Evolutionary conservation across 2,329 filamentous ascomycete species (phyloP).

Genomic region (Pseudogymnoascus sp.): DNA sequence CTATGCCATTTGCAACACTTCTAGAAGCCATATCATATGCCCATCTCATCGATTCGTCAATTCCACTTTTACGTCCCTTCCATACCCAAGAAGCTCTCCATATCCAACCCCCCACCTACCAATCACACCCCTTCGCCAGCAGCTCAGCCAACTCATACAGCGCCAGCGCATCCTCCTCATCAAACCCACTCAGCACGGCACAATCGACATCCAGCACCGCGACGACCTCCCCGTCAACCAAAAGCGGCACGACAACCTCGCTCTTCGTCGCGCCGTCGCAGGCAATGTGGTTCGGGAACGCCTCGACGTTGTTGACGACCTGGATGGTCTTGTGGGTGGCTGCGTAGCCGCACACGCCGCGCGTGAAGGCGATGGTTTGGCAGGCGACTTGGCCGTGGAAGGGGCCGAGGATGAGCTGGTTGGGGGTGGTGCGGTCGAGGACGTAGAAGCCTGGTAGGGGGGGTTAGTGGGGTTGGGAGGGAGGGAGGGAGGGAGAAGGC

Average conservation of each 20-base stretch:
- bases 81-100: not conserved
- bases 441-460: conserved; percentile 64
- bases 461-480: not conserved
- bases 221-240: conserved; percentile 38
- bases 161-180: conserved; percentile 56
- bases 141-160: conserved; percentile 60
- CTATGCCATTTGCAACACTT: not conserved
- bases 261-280: conserved; percentile 70
- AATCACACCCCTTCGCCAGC: conserved; percentile 57
- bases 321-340: conserved; percentile 56
- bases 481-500: conserved; percentile 11
- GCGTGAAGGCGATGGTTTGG: conserved; percentile 66
- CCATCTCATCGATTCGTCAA: not conserved
- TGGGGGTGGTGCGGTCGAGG: conserved; percentile 39
- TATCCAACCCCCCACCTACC: conserved; percentile 34
- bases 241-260: conserved; percentile 74
- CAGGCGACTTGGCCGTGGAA: conserved; percentile 78
- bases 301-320: conserved; percentile 62
- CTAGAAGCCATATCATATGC: not conserved
- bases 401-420: conserved; percentile 65
- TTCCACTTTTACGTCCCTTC: not conserved
- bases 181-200: conserved; percentile 58
- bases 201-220: conserved; percentile 80
- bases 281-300: conserved; percentile 74
- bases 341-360: conserved; percentile 69